phyloP scores from a whole-genome alignment of 2,329 filamentous ascomycete species.

The Neopestalotiopsis sp. region DNA sequence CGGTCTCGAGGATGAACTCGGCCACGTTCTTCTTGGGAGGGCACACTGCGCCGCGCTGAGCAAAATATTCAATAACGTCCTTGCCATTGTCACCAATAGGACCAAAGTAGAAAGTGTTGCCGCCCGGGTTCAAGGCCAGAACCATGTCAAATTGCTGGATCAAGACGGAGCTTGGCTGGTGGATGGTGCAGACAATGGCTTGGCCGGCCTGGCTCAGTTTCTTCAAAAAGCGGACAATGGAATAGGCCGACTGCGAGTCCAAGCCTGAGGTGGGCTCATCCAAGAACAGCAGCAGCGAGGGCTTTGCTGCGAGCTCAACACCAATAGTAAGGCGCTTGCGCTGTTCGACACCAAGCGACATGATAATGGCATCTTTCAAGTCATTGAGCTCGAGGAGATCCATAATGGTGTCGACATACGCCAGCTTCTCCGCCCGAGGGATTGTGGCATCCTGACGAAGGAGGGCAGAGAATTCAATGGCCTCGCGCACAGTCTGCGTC shows the following conservation, averaged over 20 bases:
- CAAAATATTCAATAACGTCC: conserved; percentile 57
- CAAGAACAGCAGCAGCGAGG: conserved; percentile 65
- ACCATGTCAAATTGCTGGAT: conserved; percentile 64
- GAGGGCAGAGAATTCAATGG: conserved; percentile 68
- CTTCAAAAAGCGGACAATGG: conserved; percentile 65
- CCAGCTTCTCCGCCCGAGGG: conserved; percentile 65
- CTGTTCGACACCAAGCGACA: conserved; percentile 63
- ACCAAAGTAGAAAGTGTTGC: conserved; percentile 59
- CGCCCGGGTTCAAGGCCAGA: conserved; percentile 57
- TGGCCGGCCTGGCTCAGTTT: conserved; percentile 67
- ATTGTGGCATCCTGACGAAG: conserved; percentile 66
- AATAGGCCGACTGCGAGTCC: conserved; percentile 62
- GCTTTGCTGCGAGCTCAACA: conserved; percentile 61
- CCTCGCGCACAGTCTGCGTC: conserved; percentile 69
- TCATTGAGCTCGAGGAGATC: conserved; percentile 70
- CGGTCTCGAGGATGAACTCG: conserved; percentile 60
- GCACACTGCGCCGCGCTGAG: conserved; percentile 51
- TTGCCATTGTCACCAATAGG: conserved; percentile 55
- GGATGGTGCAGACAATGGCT: conserved; percentile 70
- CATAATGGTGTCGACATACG: conserved; percentile 72
- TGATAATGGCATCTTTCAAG: conserved; percentile 69
- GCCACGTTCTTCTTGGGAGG: conserved; percentile 55
- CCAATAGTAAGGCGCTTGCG: conserved; percentile 61
- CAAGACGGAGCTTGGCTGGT: conserved; percentile 61
- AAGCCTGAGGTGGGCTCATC: conserved; percentile 66